phyloP scores from a whole-genome alignment of 176 grass and related monocot genomes.

The Triticum turgidum region DNA sequence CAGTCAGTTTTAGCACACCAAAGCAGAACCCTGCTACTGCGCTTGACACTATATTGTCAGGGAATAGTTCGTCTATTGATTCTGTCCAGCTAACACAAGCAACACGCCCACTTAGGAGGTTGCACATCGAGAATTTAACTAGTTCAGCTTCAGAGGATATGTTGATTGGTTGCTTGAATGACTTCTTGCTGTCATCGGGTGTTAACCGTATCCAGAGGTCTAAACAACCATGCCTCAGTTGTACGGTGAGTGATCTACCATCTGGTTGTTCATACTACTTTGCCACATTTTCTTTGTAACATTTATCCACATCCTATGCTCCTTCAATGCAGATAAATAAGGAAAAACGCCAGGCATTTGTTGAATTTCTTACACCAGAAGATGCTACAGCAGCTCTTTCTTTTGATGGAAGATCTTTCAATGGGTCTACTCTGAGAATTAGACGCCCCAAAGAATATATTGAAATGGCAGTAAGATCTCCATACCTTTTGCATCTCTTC shows the following conservation, averaged over 20 bases:
- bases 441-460: slow-evolving; percentile 91
- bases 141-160: slow-evolving; percentile 65
- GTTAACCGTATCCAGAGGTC: slow-evolving; percentile 46
- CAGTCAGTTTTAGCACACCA: slow-evolving; percentile 27
- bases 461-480: slow-evolving; percentile 78
- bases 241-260: slow-evolving; percentile 55
- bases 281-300: slow-evolving; percentile 17
- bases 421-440: slow-evolving; percentile 78
- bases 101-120: slow-evolving; percentile 72
- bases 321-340: slow-evolving; percentile 77
- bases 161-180: slow-evolving; percentile 77
- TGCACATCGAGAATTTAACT: slow-evolving; percentile 85
- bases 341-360: slow-evolving; percentile 82
- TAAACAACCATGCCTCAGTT: slow-evolving; percentile 86
- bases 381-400: slow-evolving; percentile 91
- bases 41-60: slow-evolving; percentile 35
- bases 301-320: slow-evolving; percentile 7
- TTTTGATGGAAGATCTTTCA: slow-evolving; percentile 74
- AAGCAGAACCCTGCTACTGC: slow-evolving; percentile 29
- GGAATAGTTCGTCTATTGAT: slow-evolving; percentile 56
- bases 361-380: slow-evolving; percentile 98
- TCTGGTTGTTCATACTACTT: neutral
- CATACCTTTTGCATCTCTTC: slow-evolving; percentile 21
- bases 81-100: slow-evolving; percentile 90
- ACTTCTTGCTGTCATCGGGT: slow-evolving; percentile 58